Evolutionary conservation across 495 filamentous ascomycete species (phyloP).

Genomic region (Chlorociboria aeruginascens): DNA sequence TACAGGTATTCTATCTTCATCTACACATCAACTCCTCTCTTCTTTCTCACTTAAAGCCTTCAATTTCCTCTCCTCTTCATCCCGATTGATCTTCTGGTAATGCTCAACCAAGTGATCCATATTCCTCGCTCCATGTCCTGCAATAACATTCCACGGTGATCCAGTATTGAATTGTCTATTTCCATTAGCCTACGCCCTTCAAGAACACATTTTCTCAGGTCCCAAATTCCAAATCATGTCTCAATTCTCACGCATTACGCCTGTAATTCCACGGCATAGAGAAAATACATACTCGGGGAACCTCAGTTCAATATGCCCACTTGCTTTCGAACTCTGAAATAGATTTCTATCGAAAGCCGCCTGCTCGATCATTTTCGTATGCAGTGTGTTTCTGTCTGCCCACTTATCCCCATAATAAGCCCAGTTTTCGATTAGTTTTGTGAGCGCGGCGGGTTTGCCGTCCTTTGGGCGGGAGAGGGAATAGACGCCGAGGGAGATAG

Average conservation of each 20-base stretch:
- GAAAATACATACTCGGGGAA: constrained; percentile 55
- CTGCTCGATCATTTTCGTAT: constrained; percentile 54
- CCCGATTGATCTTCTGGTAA: constrained; percentile 45
- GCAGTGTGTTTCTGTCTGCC: constrained; percentile 48
- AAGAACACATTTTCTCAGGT: too few species aligned
- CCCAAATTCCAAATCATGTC: too few species aligned
- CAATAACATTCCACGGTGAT: constrained; percentile 50
- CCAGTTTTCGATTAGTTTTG: constrained; percentile 46
- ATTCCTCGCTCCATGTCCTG: constrained; percentile 44
- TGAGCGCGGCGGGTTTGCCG: constrained; percentile 39
- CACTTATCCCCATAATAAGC: constrained; percentile 33
- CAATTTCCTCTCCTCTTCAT: constrained; percentile 32
- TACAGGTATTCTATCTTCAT: constrained; percentile 17
- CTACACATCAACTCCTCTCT: background rate
- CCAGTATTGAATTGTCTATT: constrained; percentile 37
- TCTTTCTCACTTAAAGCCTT: constrained; percentile 11
- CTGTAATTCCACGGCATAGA: background rate
- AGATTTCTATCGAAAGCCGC: constrained; percentile 56
- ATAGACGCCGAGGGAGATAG: constrained; percentile 47
- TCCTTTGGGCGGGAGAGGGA: constrained; percentile 34
- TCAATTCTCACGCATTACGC: background rate
- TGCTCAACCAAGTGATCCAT: constrained; percentile 49
- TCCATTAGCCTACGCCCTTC: background rate
- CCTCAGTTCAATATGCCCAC: constrained; percentile 38
- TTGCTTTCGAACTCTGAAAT: constrained; percentile 42